phyloP scores from a whole-genome alignment of 495 filamentous ascomycete genomes.

The Neurospora discreta region DNA sequence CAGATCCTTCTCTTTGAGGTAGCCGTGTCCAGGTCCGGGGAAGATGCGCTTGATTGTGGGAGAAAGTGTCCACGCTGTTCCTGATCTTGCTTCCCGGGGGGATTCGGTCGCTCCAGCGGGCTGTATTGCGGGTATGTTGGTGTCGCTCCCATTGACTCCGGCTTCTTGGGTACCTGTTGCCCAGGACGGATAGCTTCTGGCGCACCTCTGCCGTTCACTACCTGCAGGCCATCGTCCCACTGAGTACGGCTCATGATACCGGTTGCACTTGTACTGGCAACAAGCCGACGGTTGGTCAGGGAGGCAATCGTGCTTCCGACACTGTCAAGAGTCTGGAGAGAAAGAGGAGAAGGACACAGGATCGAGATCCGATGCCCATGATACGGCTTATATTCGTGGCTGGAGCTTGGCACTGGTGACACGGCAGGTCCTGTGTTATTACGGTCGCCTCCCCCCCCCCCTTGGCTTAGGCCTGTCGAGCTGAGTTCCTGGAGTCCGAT shows the following conservation, averaged over 20 bases:
- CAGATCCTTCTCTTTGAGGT: background rate
- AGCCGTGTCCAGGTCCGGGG: background rate
- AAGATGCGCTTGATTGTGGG: background rate
- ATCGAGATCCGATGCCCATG: background rate
- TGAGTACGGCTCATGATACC: background rate
- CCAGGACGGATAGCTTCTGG: background rate
- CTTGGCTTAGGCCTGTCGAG: background rate
- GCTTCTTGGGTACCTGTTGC: background rate
- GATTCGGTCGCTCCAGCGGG: background rate
- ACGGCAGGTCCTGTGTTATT: background rate
- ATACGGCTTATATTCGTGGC: background rate
- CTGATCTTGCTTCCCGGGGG: background rate
- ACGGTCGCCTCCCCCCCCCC: too few relatives aligned
- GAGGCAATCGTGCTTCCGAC: background rate
- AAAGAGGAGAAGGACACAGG: background rate
- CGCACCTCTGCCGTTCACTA: background rate
- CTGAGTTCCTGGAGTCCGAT: background rate
- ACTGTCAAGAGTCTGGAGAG: background rate
- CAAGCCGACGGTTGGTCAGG: background rate
- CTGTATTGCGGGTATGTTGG: background rate
- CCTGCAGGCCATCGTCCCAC: background rate
- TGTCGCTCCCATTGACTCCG: background rate
- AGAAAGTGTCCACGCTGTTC: background rate
- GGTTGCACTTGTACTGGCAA: background rate
- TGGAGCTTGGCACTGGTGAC: background rate